Base-by-base conservation (phyloP, 129 eudicot genomes). In the Calendula officinalis region DNA sequence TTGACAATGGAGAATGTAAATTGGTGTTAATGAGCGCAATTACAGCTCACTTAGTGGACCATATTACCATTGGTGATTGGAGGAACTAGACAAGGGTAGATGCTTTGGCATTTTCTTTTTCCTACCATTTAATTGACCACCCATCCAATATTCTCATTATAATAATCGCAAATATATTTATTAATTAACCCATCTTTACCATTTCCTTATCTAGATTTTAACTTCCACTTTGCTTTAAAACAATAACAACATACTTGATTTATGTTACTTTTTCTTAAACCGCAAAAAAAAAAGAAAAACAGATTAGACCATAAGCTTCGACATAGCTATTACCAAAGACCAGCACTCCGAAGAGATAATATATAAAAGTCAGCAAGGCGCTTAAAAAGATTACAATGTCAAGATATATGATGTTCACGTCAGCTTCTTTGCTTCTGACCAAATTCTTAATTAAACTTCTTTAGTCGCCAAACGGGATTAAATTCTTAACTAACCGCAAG, bases 91-190 rank as follows among this genome's bases (percentile, higher is more conserved):
- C 12, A 12, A 37, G 50, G 57, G 56, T 41, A 35, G 64, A 35
- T 40, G 38, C 63, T 62, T 53, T 61, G 36, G 53, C 71, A 44
- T 67, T 77, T 72, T 70, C 77, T 80, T 70, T 64, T 51, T 75
- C 72, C 80, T 16, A 48, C 64, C 61, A 66, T 68, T 73, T 50
- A 68, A 59, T 60, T 56, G 51, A 65, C 72, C 68, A 39, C 68
- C 63, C 62, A 66, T 72, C 71, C 51, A 39, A 48, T 64, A 44
- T 56, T 47, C 56, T 42, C 50, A 30, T 47, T 50, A 8, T 32
- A 8, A 48, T 17, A 12, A 15, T n/a, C 12, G 34, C 10, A 32
- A 7, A 12, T 1, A 7, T 3, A 16, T 0, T 44, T 5, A 55
- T n/a, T n/a, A 36, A 3, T 45, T 44, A 62, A 12, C 8, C 22